Percentiles rank a stretch among this genome's conserved stretches.
These are phyloP conservation scores for Arthrocladium fulminans DNA, from an alignment of 2,329 filamentous ascomycete genomes.

Conservation along the genomic window DNA sequence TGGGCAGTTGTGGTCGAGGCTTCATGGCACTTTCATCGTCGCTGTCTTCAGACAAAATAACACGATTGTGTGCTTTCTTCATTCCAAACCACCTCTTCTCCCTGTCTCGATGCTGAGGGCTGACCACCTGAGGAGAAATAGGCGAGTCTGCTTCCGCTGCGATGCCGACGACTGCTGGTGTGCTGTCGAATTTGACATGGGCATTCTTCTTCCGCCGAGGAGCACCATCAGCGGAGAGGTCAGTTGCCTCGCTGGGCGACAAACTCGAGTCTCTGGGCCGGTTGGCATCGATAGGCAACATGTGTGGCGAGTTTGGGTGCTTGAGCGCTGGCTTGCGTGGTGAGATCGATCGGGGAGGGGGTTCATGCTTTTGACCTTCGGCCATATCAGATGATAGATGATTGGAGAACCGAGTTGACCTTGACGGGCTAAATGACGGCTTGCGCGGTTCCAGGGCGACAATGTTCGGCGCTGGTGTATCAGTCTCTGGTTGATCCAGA, in stretches of 20 bases:
- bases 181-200: constrained; percentile 62
- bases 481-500: not conserved
- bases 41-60: constrained; percentile 31
- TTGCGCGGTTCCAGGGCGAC: constrained; percentile 4
- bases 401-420: constrained; percentile 50
- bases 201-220: constrained; percentile 44
- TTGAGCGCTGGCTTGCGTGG: constrained; percentile 56
- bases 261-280: constrained; percentile 18
- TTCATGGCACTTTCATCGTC: constrained; percentile 49
- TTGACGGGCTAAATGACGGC: constrained; percentile 40
- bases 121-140: constrained; percentile 29
- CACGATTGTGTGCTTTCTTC: constrained; percentile 25
- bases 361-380: constrained; percentile 45
- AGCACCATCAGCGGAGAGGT: constrained; percentile 42
- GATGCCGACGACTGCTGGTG: constrained; percentile 41
- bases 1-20: constrained; percentile 51
- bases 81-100: constrained; percentile 30
- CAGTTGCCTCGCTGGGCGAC: constrained; percentile 47
- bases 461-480: constrained; percentile 1
- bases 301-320: constrained; percentile 29
- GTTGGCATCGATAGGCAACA: constrained; percentile 5
- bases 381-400: constrained; percentile 41
- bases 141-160: constrained; percentile 29
- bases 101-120: constrained; percentile 24
- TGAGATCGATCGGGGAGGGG: constrained; percentile 51